These are phyloP conservation scores for Mallotus nudiflorus DNA, from an alignment of 345 rosid genomes.

Conservation along the genomic window DNA sequence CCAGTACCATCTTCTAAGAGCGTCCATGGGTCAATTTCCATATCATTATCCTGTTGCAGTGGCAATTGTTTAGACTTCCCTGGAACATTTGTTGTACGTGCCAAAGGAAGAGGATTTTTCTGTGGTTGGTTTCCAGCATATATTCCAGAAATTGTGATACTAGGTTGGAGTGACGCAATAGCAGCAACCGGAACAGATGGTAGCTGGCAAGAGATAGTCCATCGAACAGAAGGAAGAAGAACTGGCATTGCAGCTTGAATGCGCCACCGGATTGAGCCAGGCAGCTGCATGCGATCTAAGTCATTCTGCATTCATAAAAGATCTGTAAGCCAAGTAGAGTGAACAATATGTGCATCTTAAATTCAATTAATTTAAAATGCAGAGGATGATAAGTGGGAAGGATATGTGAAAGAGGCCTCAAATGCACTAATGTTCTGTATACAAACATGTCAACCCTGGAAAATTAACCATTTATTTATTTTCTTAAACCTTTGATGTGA, in stretches of 20 bases:
- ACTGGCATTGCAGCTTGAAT: conserved; percentile 94
- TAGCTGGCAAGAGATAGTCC: conserved; percentile 69
- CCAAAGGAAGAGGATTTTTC: conserved; percentile 44
- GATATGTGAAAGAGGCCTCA: neutral
- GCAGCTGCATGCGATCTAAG: conserved; percentile 82
- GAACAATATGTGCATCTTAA: neutral
- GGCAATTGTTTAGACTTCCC: conserved; percentile 61
- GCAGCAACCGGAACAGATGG: conserved; percentile 62
- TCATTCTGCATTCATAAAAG: conserved; percentile 65
- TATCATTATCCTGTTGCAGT: conserved; percentile 53
- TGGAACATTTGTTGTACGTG: conserved; percentile 39
- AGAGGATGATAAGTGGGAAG: neutral
- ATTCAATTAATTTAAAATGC: neutral
- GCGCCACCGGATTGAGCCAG: conserved; percentile 83
- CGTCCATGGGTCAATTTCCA: conserved; percentile 90
- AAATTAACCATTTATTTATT: neutral
- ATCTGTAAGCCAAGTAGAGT: neutral
- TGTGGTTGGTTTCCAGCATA: conserved; percentile 42
- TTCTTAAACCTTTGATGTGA: neutral
- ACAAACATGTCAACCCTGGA: neutral
- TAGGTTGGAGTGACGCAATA: conserved; percentile 60
- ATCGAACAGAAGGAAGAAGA: conserved; percentile 58
- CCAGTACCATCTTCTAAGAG: conserved; percentile 93
- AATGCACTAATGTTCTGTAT: neutral
- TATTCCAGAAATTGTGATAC: conserved; percentile 41